Evolutionary conservation across 306 rosid species (phyloP), one percentile per base, ranked within the genome.

Genomic region (Benincasa hispida): DNA sequence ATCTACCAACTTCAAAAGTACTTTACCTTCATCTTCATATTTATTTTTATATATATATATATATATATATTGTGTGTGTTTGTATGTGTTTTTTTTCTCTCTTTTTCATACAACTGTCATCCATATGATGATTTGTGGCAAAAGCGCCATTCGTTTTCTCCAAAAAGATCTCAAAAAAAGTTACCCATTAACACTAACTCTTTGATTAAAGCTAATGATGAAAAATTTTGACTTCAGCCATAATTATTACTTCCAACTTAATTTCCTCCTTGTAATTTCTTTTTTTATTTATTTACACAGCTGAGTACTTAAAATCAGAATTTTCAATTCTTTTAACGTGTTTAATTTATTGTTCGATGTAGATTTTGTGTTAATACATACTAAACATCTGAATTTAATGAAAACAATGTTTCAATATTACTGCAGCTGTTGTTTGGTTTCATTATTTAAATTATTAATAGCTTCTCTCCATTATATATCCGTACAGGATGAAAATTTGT

Each of bases 31-130:
- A 45, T 61, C 55, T 80, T 70, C 82, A 73, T 41, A 83, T 81
- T 82, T 77, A 79, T 74, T 76, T 68, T 62, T 79, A 82, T 82
- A 2, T 0, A 8, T 15, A 14, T 25, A 59, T 34, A 65, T 34
- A 3, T n/a, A 28, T 39, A 13, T 7, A 6, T 37, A 35, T 35
- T 8, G 15, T 32, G n/a, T n/a, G n/a, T n/a, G n/a, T n/a, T n/a
- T n/a, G n/a, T n/a, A n/a, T n/a, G n/a, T n/a, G n/a, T n/a, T 15
- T 18, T 19, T 10, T 41, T 41, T 41, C 10, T 3, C 10, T 41
- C 6, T 41, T 45, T 41, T 69, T 27, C 39, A 22, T 70, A 87
- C 96, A 87, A 73, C 89, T 90, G 91, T 88, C 57, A 70, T 70
- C 39, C 88, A 85, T 85, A 83, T 81, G 83, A 80, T 18, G 57